Conservation (phyloP, 2,329 filamentous ascomycete species). For the Cryphonectria japonica region DNA sequence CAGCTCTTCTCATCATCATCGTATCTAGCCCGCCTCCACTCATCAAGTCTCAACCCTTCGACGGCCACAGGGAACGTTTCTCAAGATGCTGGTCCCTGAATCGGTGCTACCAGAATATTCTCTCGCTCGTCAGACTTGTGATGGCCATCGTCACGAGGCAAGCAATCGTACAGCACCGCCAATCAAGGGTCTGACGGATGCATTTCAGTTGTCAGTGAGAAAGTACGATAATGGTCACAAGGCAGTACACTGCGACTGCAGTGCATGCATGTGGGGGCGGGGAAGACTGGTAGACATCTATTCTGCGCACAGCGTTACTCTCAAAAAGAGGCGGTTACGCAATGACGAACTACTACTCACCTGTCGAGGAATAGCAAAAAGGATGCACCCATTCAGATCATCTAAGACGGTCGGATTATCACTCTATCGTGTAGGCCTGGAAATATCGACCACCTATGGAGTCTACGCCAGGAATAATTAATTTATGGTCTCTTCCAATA, state of each 20-base stretch:
- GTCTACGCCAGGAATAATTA: background rate
- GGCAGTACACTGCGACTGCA: constrained; percentile 10
- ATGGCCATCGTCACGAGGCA: background rate
- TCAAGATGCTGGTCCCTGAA: background rate
- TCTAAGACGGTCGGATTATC: no score
- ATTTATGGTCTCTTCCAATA: constrained; percentile 32
- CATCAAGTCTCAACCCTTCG: background rate
- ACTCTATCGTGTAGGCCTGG: background rate
- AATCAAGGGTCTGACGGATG: constrained; percentile 22
- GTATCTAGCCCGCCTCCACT: background rate
- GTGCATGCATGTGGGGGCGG: constrained; percentile 4
- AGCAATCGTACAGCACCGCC: background rate
- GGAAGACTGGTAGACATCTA: background rate
- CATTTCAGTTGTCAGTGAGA: constrained; percentile 26
- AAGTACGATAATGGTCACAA: background rate
- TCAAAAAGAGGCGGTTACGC: background rate
- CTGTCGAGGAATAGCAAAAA: background rate
- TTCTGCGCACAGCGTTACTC: background rate
- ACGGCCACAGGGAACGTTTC: background rate
- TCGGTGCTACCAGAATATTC: background rate
- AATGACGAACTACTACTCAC: background rate
- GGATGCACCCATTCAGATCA: no score
- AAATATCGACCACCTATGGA: constrained; percentile 13
- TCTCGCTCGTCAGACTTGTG: background rate
- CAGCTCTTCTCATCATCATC: constrained; percentile 3